A percentile compares a stretch with the other conserved stretches of the same genome.
Evolutionary conservation across 1,284 basidiomycete genomes (phyloP).

Genomic region (Mycocalia duriaeana): DNA sequence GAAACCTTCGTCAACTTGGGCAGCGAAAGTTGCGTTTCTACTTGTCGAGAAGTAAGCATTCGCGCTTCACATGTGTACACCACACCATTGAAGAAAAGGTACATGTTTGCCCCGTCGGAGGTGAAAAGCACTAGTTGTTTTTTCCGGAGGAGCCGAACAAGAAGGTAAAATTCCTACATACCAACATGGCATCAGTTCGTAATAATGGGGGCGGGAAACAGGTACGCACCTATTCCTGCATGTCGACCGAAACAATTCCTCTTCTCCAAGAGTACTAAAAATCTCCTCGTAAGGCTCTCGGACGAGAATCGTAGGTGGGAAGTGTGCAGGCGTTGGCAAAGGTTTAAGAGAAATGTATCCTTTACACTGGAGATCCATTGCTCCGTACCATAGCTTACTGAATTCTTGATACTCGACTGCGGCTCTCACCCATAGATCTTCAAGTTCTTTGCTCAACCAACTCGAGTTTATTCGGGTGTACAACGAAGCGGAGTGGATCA

Average conservation of each 20-base stretch:
- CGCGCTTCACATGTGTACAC: constrained; percentile 6
- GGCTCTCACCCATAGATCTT: constrained; percentile 1
- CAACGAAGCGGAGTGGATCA: too few species aligned
- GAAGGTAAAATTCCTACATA: constrained; percentile 10
- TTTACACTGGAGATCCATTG: too few species aligned
- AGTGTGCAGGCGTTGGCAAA: neutral
- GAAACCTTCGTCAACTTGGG: constrained; percentile 5
- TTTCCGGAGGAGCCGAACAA: constrained; percentile 9
- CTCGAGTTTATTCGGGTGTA: too few species aligned
- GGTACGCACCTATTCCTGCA: constrained; percentile 6
- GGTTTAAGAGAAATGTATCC: constrained; percentile 2
- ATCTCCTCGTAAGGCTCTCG: constrained; percentile 1
- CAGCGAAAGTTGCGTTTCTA: constrained; percentile 1
- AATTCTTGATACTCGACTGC: constrained; percentile 2
- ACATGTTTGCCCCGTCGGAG: neutral
- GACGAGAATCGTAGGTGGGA: neutral
- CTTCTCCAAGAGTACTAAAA: neutral
- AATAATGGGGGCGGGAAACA: neutral
- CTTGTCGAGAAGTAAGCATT: neutral
- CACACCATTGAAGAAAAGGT: constrained; percentile 4
- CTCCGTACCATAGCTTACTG: constrained; percentile 4
- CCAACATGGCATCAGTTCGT: constrained; percentile 1
- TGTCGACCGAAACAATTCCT: neutral
- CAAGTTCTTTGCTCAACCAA: constrained; percentile 1
- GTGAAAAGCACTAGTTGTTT: constrained; percentile 9